phyloP scores from a whole-genome alignment of 345 rosid species.

The Hibiscus syriacus region DNA sequence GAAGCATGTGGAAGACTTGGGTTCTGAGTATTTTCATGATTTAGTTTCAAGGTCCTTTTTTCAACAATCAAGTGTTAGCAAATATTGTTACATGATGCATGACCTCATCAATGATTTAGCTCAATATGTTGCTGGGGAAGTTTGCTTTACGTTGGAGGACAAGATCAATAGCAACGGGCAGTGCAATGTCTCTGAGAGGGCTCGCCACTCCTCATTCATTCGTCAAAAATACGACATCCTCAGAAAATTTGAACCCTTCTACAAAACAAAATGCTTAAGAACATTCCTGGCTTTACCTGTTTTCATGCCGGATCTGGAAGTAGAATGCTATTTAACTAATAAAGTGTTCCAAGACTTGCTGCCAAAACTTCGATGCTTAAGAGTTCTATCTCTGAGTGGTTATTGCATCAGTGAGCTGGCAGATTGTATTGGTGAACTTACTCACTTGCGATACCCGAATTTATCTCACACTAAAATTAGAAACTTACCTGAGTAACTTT shows the following conservation, averaged over 20 bases:
- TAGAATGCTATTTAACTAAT: neutral
- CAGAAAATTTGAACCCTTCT: neutral
- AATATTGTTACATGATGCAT: conserved; percentile 13
- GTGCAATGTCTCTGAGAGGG: neutral
- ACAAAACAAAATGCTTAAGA: neutral
- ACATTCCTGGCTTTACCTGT: neutral
- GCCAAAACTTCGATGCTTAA: conserved; percentile 7
- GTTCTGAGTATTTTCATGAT: conserved; percentile 2
- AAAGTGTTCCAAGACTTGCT: neutral
- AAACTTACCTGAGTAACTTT: conserved; percentile 18
- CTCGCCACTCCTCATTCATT: neutral
- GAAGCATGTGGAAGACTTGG: neutral
- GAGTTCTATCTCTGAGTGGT: conserved; percentile 13
- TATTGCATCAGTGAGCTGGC: conserved; percentile 14
- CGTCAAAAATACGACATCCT: neutral
- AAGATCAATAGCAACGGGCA: neutral
- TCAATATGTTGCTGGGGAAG: conserved; percentile 3
- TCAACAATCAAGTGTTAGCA: neutral
- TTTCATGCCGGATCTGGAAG: neutral
- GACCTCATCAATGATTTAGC: conserved; percentile 25
- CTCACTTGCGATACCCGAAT: conserved; percentile 17
- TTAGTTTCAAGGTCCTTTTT: conserved; percentile 8
- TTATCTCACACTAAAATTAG: conserved; percentile 11
- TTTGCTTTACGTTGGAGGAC: neutral
- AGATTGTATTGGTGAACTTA: conserved; percentile 13